Percentiles rank a stretch among this genome's conserved stretches.
Conservation (phyloP, 768 basidiomycete genomes). For the Suillus cothurnatus region DNA sequence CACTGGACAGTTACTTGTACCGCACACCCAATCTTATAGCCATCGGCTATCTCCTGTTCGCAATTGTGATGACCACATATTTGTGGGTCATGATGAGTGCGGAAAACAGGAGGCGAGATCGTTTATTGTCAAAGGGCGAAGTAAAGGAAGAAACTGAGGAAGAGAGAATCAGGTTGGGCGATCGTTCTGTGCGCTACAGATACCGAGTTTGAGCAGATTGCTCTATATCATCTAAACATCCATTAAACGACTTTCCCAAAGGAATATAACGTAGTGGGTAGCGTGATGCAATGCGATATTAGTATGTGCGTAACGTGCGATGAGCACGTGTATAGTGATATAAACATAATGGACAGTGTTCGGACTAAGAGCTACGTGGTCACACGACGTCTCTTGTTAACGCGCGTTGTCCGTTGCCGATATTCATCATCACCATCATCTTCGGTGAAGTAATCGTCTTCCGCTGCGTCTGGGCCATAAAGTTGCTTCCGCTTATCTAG, state of each 20-base stretch:
- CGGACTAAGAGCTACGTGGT: conserved; percentile 12
- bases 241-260: conserved; percentile 6
- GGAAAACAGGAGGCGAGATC: conserved; percentile 51
- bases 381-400: conserved; percentile 33
- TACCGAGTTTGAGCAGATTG: conserved; percentile 27
- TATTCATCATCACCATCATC: conserved; percentile 37
- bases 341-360: conserved; percentile 8
- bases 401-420: conserved; percentile 32
- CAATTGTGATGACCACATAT: conserved; percentile 43
- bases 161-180: conserved; percentile 28
- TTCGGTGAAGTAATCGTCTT: conserved; percentile 36
- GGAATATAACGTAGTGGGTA: conserved; percentile 26
- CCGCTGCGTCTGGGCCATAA: conserved; percentile 42
- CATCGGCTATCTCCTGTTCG: conserved; percentile 59
- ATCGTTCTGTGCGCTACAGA: conserved; percentile 31
- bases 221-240: conserved; percentile 2
- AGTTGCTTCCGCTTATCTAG: conserved; percentile 48
- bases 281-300: conserved; percentile 9
- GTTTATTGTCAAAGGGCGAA: conserved; percentile 18
- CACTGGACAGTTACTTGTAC: conserved; percentile 46
- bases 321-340: conserved; percentile 5
- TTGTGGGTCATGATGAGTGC: conserved; percentile 50
- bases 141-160: conserved; percentile 24
- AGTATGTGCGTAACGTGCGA: conserved; percentile 10
- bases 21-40: conserved; percentile 59